Percentiles rank a stretch among this genome's conserved stretches.
phyloP scores from a whole-genome alignment of 371 early-diverging fungal genomes.

The Mortierella sp. region DNA sequence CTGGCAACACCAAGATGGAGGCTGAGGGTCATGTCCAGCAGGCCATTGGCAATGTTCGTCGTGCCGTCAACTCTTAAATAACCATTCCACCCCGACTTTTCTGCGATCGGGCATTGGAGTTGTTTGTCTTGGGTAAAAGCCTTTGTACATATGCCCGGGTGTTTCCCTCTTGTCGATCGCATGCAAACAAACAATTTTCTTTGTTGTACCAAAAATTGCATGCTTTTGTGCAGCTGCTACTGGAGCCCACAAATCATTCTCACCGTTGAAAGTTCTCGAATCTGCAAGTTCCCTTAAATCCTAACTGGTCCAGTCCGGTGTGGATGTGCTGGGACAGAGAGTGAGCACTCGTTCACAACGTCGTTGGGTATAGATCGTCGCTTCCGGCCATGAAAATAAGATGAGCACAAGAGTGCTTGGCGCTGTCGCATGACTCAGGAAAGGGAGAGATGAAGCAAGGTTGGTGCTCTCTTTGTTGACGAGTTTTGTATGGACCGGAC shows the following conservation, averaged over 20 bases:
- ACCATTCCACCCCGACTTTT: neutral
- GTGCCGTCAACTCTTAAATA: slow-evolving; percentile 20
- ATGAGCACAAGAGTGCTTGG: neutral
- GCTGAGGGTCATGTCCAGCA: slow-evolving; percentile 60
- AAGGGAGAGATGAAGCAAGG: neutral
- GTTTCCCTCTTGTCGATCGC: neutral
- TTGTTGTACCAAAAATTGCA: neutral
- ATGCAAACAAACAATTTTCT: slow-evolving; percentile 2
- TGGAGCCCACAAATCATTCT: too few relatives aligned
- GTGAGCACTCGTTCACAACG: too few relatives aligned
- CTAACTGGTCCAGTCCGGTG: too few relatives aligned
- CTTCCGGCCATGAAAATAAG: neutral
- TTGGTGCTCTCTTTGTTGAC: neutral
- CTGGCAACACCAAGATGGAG: slow-evolving; percentile 59
- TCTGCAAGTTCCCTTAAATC: too few relatives aligned
- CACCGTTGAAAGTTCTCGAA: too few relatives aligned
- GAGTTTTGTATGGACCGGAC: neutral
- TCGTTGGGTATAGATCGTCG: too few relatives aligned
- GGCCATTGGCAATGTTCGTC: slow-evolving; percentile 29
- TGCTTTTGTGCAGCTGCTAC: too few relatives aligned
- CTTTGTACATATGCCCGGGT: neutral
- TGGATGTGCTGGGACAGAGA: too few relatives aligned
- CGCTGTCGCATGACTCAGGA: neutral
- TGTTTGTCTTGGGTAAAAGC: neutral
- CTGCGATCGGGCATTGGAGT: neutral